Percentiles rank a stretch among this genome's conserved stretches.
phyloP scores from a whole-genome alignment of 345 rosid species.

The Salix arbutifolia region DNA sequence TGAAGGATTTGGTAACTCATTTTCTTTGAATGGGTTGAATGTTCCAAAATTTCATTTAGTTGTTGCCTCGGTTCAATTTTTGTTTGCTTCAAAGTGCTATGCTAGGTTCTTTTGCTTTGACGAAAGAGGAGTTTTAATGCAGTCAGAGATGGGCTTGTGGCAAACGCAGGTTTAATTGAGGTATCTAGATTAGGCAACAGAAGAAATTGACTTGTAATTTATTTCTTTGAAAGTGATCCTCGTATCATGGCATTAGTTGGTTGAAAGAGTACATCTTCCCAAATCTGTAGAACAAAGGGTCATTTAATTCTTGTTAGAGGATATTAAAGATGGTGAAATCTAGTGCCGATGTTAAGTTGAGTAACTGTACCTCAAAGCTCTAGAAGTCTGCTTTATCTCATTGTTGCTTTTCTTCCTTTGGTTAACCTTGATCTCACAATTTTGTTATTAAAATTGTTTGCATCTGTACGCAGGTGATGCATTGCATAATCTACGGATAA shows the following conservation, averaged over 20 bases:
- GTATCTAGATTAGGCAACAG: not conserved
- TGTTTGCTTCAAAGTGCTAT: not conserved
- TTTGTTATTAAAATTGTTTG: not conserved
- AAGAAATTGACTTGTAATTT: not conserved
- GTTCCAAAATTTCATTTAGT: not conserved
- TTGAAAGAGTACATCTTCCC: not conserved
- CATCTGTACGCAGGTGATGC: slow-evolving; percentile 31
- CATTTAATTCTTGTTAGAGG: not conserved
- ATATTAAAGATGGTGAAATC: not conserved
- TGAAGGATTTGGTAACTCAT: not conserved
- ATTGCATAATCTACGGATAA: slow-evolving; percentile 23
- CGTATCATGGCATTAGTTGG: not conserved
- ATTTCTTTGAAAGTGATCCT: not conserved
- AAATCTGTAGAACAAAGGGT: not conserved
- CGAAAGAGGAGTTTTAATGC: not conserved
- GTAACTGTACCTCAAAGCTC: not conserved
- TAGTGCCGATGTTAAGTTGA: not conserved
- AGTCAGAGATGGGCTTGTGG: not conserved
- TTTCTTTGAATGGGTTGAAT: not conserved
- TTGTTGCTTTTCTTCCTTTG: not conserved
- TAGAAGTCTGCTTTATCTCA: not conserved
- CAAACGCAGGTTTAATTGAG: not conserved
- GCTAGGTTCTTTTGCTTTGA: not conserved
- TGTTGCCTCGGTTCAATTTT: not conserved
- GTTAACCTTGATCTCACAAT: not conserved